phyloP scores from a whole-genome alignment of 1,284 basidiomycete species.

The Ustilago trichophora region DNA sequence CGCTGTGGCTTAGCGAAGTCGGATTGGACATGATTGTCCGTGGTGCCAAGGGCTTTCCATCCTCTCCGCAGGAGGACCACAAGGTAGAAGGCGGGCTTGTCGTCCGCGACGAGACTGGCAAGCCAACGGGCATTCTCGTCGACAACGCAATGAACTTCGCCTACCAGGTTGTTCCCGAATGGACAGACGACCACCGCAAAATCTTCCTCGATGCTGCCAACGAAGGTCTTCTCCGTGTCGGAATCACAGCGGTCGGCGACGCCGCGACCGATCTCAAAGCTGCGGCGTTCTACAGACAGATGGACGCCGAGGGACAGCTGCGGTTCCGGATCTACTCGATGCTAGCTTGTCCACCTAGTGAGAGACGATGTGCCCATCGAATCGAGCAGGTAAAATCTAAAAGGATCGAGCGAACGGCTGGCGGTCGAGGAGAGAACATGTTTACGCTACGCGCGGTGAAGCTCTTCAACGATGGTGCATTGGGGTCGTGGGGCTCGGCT shows the following conservation, averaged over 20 bases:
- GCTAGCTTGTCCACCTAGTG: constrained; percentile 39
- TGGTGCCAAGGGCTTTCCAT: constrained; percentile 64
- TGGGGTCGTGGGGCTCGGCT: constrained; percentile 90
- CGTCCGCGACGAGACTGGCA: constrained; percentile 73
- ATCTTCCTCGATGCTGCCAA: constrained; percentile 76
- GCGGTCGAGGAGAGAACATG: not conserved
- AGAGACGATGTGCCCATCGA: constrained; percentile 30
- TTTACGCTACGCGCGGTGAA: constrained; percentile 72
- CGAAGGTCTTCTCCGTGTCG: constrained; percentile 76
- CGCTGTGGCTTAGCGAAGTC: constrained; percentile 79
- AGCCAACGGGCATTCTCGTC: constrained; percentile 75
- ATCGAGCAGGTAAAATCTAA: constrained; percentile 11
- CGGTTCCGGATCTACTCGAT: constrained; percentile 52
- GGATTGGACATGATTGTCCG: constrained; percentile 69
- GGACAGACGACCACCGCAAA: constrained; percentile 69
- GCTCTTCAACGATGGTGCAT: constrained; percentile 82
- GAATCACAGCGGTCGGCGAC: constrained; percentile 68
- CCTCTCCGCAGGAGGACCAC: constrained; percentile 40
- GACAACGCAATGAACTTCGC: constrained; percentile 63
- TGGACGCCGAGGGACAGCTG: constrained; percentile 32
- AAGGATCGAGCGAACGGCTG: not conserved
- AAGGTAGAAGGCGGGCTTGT: constrained; percentile 80
- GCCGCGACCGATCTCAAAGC: constrained; percentile 47
- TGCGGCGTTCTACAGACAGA: constrained; percentile 34
- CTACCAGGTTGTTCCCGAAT: constrained; percentile 49